These are phyloP conservation scores for Amaranthus tricolor DNA, from an alignment of 179 eudicot species.

Conservation along the genomic window DNA sequence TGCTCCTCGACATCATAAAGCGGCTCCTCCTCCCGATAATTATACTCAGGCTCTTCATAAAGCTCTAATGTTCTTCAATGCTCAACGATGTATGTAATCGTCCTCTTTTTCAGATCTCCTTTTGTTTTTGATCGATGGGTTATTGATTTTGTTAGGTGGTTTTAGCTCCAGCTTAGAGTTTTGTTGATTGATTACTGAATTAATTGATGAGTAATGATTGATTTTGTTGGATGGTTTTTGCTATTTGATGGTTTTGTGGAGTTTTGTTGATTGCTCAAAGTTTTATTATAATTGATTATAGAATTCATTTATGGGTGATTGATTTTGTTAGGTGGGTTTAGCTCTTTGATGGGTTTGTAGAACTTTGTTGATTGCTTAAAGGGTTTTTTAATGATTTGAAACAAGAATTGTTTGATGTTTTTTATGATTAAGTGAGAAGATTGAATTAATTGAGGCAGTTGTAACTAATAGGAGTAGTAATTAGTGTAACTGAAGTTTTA, in stretches of 20 bases:
- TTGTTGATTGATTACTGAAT: background rate
- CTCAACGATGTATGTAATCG: slow-evolving; percentile 61
- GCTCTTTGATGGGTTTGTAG: background rate
- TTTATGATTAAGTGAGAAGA: background rate
- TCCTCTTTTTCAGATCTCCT: background rate
- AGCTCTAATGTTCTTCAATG: slow-evolving; percentile 96
- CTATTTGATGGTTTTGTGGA: background rate
- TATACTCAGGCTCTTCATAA: slow-evolving; percentile 70
- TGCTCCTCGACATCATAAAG: slow-evolving; percentile 58
- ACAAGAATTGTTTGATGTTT: background rate
- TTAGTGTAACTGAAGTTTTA: background rate
- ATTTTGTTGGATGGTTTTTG: background rate
- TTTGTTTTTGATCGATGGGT: background rate
- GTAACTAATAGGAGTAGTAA: background rate
- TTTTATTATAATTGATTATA: background rate
- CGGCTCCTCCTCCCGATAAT: slow-evolving; percentile 70
- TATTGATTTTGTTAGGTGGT: too few relatives aligned
- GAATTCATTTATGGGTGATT: background rate
- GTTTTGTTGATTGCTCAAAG: background rate
- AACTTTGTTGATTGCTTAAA: background rate
- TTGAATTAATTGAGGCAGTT: too few relatives aligned
- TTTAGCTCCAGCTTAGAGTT: too few relatives aligned
- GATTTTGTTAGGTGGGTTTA: background rate
- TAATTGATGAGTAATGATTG: background rate
- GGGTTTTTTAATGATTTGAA: background rate